Percentiles rank a stretch among this genome's conserved stretches.
These are phyloP conservation scores for Tephrocybe rancida DNA, from an alignment of 768 basidiomycete species.

Conservation along the genomic window DNA sequence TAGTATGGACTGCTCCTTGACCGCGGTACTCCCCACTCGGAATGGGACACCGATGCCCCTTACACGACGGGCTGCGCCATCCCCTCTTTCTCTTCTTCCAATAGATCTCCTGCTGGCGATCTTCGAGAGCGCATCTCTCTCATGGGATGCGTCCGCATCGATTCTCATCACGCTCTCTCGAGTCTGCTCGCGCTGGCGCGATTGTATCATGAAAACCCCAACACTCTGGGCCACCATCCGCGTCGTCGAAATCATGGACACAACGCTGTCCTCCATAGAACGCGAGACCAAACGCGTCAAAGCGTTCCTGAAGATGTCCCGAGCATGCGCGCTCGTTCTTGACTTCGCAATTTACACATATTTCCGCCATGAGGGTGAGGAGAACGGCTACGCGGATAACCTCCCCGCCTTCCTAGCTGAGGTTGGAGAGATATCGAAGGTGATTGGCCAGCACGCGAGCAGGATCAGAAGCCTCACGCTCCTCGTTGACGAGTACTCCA, in stretches of 20 bases:
- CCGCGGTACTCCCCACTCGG: too few relatives aligned
- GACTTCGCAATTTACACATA: background rate
- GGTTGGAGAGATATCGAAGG: background rate
- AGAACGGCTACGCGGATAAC: background rate
- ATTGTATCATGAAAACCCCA: background rate
- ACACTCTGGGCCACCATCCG: background rate
- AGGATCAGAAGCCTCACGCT: slow-evolving; percentile 7
- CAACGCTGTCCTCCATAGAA: background rate
- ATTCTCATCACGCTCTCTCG: slow-evolving; percentile 1
- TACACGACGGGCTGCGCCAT: background rate
- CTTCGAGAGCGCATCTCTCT: background rate
- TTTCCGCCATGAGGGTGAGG: background rate
- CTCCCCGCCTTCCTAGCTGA: background rate
- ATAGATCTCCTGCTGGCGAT: slow-evolving; percentile 3
- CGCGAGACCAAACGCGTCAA: background rate
- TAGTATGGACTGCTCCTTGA: too few relatives aligned
- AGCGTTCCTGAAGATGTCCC: background rate
- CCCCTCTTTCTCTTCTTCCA: background rate
- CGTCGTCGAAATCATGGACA: background rate
- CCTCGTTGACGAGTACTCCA: slow-evolving; percentile 5
- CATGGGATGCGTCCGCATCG: background rate
- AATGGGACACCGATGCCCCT: background rate
- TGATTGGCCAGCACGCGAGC: background rate
- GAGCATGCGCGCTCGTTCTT: background rate
- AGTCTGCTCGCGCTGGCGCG: slow-evolving; percentile 3